Conservation (phyloP, 441 rosid genomes). For the Flueggea neowawraea region DNA sequence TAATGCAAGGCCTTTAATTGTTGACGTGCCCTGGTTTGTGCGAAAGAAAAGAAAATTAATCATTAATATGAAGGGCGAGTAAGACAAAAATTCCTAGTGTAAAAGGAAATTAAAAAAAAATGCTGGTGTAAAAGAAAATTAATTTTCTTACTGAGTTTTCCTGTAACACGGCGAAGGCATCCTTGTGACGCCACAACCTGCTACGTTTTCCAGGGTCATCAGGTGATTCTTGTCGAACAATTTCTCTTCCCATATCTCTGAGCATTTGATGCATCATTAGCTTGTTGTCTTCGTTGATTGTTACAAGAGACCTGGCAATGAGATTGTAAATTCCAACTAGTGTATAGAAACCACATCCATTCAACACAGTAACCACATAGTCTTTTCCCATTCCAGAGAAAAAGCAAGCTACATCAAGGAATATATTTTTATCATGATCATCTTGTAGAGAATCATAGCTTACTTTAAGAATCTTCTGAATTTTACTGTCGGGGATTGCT, state of each 20-base stretch:
- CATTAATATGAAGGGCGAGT: too few relatives aligned
- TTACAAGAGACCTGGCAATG: constrained; percentile 8
- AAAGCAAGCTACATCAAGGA: constrained; percentile 25
- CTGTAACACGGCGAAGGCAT: constrained; percentile 7
- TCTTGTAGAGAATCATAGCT: constrained; percentile 7
- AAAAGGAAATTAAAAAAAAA: too few relatives aligned
- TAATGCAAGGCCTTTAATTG: constrained; percentile 14
- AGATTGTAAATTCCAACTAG: constrained; percentile 15
- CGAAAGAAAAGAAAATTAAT: background rate
- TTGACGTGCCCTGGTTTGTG: constrained; percentile 16
- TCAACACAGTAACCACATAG: constrained; percentile 5
- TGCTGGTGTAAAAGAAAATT: background rate
- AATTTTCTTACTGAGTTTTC: constrained; percentile 13
- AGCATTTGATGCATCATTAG: constrained; percentile 21
- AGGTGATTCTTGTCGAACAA: constrained; percentile 28
- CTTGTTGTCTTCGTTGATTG: constrained; percentile 1
- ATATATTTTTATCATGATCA: constrained; percentile 8
- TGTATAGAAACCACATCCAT: constrained; percentile 9
- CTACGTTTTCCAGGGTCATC: constrained; percentile 33
- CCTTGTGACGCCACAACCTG: constrained; percentile 32
- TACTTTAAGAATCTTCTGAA: constrained; percentile 5
- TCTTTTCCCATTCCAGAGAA: constrained; percentile 13
- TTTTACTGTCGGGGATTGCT: constrained; percentile 12
- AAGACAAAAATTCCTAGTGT: too few relatives aligned
- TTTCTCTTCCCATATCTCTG: constrained; percentile 46